Evolutionary conservation across 192 early-diverging fungal genomes (phyloP), one percentile per base, ranked within the genome.

Genomic region (Coemansia sp.): DNA sequence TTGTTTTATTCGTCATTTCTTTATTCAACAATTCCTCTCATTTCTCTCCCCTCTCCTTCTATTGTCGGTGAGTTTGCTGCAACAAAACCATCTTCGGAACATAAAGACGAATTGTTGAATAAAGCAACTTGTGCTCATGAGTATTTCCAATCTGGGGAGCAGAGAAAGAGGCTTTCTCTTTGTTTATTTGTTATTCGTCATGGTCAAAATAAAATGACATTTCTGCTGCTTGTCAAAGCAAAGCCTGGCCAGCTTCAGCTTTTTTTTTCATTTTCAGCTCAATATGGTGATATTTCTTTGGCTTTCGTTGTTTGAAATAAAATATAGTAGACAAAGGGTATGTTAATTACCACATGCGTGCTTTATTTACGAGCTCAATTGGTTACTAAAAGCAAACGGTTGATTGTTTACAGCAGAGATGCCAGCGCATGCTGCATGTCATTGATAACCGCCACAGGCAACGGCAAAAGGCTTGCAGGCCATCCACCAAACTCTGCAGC

Each of bases 391-490:
- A 24, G 8, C 6, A 24, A 12, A 24, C 0, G 21, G 6, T 7
- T 6, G 3, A 53, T 53, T 53, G 24, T 53, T 53, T 41, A 53
- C 51, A 53, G 14, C 21, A 53, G 51, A 4, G 23, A 53, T 23
- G 63, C 72, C 10, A 79, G 41, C 1, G 67, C 73, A 46, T 20
- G 5, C 12, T 63, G 60, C 18, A 81, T 79, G 18, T 75, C 59
- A 30, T 62, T 55, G 34, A 81, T 60, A 60, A 76, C 53, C 33
- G 63, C 69, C 7, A 75, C 67, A 21, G 73, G 78, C 64, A 81
- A 60, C 14, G 78, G 78, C 49, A 81, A 43, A 30, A 72, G 59
- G 33, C 63, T 63, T 45, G 24, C 66, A 26, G 78, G 67, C 69
- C 69, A 75, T 26, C 34, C 33, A 18, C 48, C 59, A 10, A 62